Evolutionary conservation across 352 stramenopile species (phyloP).

Genomic region (Peronospora belbahrii): DNA sequence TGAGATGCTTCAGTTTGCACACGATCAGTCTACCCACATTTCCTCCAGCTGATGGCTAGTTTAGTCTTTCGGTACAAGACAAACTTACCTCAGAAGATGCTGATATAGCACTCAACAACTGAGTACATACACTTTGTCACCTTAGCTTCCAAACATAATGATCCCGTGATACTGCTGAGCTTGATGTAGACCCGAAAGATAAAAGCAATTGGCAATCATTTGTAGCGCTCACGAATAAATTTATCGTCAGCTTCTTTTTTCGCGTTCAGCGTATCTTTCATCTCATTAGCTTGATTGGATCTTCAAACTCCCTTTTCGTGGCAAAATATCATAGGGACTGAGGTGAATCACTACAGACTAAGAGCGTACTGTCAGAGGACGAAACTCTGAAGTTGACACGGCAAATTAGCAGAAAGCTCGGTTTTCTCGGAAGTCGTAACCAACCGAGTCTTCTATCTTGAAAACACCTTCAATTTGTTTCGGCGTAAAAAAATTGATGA

Average conservation of each 20-base stretch:
- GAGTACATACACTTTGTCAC: constrained; percentile 1
- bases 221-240: constrained; percentile 12
- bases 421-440: background rate
- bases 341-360: constrained; percentile 69
- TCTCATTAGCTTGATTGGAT: constrained; percentile 48
- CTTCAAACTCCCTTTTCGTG: constrained; percentile 13
- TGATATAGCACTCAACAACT: background rate
- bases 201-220: constrained; percentile 8
- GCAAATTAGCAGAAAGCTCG: background rate
- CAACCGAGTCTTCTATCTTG: background rate
- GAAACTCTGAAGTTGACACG: constrained; percentile 27
- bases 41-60: background rate
- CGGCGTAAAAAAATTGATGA: background rate
- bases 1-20: constrained; percentile 2
- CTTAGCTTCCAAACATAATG: constrained; percentile 13
- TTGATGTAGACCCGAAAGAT: constrained; percentile 13
- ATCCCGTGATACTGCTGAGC: constrained; percentile 10
- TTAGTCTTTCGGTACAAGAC: background rate
- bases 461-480: background rate
- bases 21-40: background rate
- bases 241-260: constrained; percentile 30
- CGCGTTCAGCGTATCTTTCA: constrained; percentile 46
- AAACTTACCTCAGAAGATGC: constrained; percentile 1
- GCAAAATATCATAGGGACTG: constrained; percentile 42
- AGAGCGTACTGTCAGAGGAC: constrained; percentile 50